Percentiles rank a stretch among this genome's conserved stretches.
Evolutionary conservation across 2,329 filamentous ascomycete genomes (phyloP).

Genomic region (Botrytis fragariae): DNA sequence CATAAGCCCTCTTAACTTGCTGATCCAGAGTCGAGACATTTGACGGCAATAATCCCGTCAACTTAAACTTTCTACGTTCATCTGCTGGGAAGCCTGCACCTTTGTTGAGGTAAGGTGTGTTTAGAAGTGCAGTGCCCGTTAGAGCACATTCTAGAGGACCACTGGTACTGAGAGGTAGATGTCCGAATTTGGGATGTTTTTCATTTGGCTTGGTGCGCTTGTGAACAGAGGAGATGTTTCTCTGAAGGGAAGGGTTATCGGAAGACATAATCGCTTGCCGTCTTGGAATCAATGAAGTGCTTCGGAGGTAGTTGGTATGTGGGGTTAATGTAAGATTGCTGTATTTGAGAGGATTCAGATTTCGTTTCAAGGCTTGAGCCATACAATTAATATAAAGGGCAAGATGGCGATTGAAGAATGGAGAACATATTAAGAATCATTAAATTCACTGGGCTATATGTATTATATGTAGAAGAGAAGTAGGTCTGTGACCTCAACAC

Average conservation of each 20-base stretch:
- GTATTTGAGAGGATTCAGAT: background rate
- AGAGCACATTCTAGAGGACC: slow-evolving; percentile 51
- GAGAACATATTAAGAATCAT: background rate
- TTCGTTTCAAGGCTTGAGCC: slow-evolving; percentile 5
- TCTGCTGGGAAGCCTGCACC: slow-evolving; percentile 71
- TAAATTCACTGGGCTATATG: background rate
- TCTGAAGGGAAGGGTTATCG: background rate
- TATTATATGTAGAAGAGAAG: background rate
- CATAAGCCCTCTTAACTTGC: slow-evolving; percentile 73
- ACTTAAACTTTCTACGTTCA: slow-evolving; percentile 67
- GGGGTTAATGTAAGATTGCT: slow-evolving; percentile 2
- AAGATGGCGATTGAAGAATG: background rate
- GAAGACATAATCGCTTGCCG: slow-evolving; percentile 14
- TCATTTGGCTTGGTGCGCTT: slow-evolving; percentile 30
- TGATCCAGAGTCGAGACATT: slow-evolving; percentile 73
- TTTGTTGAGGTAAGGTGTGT: slow-evolving; percentile 74
- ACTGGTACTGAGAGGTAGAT: slow-evolving; percentile 48
- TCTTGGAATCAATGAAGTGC: background rate
- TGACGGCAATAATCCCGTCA: slow-evolving; percentile 70
- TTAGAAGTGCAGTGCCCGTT: slow-evolving; percentile 55
- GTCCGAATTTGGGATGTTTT: slow-evolving; percentile 42
- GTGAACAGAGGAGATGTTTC: slow-evolving; percentile 28
- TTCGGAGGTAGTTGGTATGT: background rate
- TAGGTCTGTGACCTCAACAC: background rate
- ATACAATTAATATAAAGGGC: background rate